phyloP scores from a whole-genome alignment of 164 flowering plant species.

The Kingdonia uniflora region DNA sequence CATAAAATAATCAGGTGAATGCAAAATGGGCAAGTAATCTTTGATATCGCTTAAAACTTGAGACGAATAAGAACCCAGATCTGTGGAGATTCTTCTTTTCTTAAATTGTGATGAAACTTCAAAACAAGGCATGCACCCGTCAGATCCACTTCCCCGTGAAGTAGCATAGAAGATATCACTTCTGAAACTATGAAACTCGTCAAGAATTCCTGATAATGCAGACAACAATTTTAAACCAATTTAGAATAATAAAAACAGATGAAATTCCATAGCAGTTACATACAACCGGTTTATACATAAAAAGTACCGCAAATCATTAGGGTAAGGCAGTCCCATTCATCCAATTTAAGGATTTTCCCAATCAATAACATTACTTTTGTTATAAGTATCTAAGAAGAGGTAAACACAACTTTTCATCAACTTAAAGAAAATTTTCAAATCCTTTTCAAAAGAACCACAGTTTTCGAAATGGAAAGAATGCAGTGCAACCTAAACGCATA shows the following conservation, averaged over 20 bases:
- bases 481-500: not conserved
- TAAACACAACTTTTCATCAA: too few species aligned
- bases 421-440: too few species aligned
- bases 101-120: conserved; percentile 10
- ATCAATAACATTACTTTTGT: too few species aligned
- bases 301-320: not conserved
- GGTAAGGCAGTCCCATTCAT: too few species aligned
- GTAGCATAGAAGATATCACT: conserved; percentile 1
- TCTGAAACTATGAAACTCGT: conserved; percentile 7
- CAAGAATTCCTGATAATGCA: conserved; percentile 8
- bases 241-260: not conserved
- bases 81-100: conserved; percentile 13
- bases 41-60: not conserved
- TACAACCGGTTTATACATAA: not conserved
- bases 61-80: conserved; percentile 1
- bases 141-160: conserved; percentile 4
- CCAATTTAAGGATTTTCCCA: too few species aligned
- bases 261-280: not conserved
- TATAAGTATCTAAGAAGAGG: too few species aligned
- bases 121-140: conserved; percentile 3
- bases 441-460: too few species aligned
- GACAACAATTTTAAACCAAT: too few species aligned
- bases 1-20: conserved; percentile 49
- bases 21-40: conserved; percentile 42
- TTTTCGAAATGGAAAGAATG: too few species aligned